Evolutionary conservation across 345 rosid species (phyloP).

Genomic region (Eucalyptus marginata): DNA sequence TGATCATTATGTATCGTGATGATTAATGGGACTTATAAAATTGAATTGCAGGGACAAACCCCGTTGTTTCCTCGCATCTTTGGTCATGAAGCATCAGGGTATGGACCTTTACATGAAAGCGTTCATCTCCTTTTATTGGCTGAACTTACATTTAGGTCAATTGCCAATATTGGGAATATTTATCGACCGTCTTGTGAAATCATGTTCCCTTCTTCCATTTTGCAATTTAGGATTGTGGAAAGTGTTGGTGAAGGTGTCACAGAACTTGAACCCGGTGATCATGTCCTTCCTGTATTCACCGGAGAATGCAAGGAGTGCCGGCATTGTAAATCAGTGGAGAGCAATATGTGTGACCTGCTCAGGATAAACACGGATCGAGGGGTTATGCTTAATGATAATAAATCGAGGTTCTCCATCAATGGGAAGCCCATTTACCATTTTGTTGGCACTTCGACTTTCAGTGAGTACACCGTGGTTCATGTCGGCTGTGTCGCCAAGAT

Average conservation of each 20-base stretch:
- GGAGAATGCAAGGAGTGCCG: slow-evolving; percentile 19
- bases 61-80: slow-evolving; percentile 24
- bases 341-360: slow-evolving; percentile 18
- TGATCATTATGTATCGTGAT: neutral
- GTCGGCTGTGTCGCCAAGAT: slow-evolving; percentile 31
- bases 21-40: neutral
- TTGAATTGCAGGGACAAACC: slow-evolving; percentile 11
- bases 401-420: slow-evolving; percentile 15
- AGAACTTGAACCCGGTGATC: slow-evolving; percentile 10
- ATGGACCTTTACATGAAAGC: neutral
- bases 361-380: slow-evolving; percentile 22
- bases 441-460: slow-evolving; percentile 27
- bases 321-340: slow-evolving; percentile 16
- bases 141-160: neutral
- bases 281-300: slow-evolving; percentile 22
- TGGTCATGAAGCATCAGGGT: slow-evolving; percentile 38
- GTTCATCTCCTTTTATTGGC: neutral
- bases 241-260: slow-evolving; percentile 23
- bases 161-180: neutral
- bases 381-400: slow-evolving; percentile 17
- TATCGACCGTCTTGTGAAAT: neutral
- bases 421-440: slow-evolving; percentile 26
- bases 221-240: slow-evolving; percentile 8
- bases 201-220: neutral
- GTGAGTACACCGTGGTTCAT: slow-evolving; percentile 27